Percentiles rank a stretch among this genome's conserved stretches.
Evolutionary conservation across 2,329 filamentous ascomycete genomes (phyloP).

Genomic region (Xylariaceae sp.): DNA sequence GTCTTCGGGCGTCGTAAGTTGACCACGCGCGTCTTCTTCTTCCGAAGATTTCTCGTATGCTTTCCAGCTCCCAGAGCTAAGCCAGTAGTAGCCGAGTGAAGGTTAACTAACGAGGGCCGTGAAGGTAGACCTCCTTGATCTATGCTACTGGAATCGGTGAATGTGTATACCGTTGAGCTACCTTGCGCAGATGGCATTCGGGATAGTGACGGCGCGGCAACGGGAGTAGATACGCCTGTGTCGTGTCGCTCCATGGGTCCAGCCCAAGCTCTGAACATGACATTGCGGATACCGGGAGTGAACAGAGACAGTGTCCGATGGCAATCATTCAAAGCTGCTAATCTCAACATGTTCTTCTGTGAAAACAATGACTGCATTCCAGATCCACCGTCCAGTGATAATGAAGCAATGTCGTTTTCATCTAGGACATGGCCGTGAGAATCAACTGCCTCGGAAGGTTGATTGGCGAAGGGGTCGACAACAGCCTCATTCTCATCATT

Average conservation of each 20-base stretch:
- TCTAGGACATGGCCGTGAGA: slow-evolving; percentile 72
- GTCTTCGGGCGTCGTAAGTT: slow-evolving; percentile 65
- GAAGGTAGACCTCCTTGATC: slow-evolving; percentile 59
- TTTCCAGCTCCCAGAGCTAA: slow-evolving; percentile 58
- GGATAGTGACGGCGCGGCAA: slow-evolving; percentile 49
- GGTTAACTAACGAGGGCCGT: slow-evolving; percentile 60
- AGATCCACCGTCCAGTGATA: slow-evolving; percentile 72
- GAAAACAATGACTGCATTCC: slow-evolving; percentile 90
- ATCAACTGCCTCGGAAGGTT: slow-evolving; percentile 77
- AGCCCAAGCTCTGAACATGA: slow-evolving; percentile 89
- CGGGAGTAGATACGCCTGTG: slow-evolving; percentile 42
- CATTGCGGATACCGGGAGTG: slow-evolving; percentile 83
- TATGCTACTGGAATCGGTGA: slow-evolving; percentile 64
- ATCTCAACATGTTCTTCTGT: slow-evolving; percentile 81
- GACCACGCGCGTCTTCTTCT: slow-evolving; percentile 79
- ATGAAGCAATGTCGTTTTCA: slow-evolving; percentile 65
- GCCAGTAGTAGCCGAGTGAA: slow-evolving; percentile 56
- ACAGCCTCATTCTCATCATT: slow-evolving; percentile 51
- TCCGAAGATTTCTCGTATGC: slow-evolving; percentile 57
- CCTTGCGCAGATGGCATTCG: slow-evolving; percentile 60
- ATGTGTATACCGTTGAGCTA: slow-evolving; percentile 61
- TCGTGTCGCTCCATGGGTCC: slow-evolving; percentile 69
- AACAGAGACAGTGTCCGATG: slow-evolving; percentile 88
- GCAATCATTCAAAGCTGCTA: slow-evolving; percentile 79
- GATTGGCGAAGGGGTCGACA: slow-evolving; percentile 75